Evolutionary conservation across 768 basidiomycete species (phyloP), one percentile per base, ranked within the genome.

Genomic region (Podaxis sp.): DNA sequence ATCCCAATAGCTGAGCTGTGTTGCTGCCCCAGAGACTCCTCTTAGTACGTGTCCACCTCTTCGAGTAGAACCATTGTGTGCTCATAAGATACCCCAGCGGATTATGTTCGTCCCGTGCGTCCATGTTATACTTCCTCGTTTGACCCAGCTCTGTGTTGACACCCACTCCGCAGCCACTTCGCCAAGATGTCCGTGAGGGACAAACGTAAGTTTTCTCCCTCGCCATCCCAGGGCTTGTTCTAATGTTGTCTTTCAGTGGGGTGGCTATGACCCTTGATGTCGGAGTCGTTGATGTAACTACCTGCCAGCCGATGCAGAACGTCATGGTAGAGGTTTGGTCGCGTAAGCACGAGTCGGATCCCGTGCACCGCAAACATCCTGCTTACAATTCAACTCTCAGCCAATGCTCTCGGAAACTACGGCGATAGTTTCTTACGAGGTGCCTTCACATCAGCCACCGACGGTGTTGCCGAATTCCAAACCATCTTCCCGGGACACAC

Each of bases 241-340:
- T 55, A 12, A 39, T 15, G 7, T 4, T 3, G 33, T 9, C 11
- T 58, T 48, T n/a, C 49, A 76, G 73, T 24, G 77, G 78, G 30
- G 63, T 78, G n/a, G 51, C 66, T 12, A 63, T 79, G 53, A 69
- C 70, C 17, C 70, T 79, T 39, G 77, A 79, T 65, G 65, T 78
- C 52, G 75, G 76, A 7, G 67, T 78, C 51, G 71, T 78, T 36
- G 75, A 78, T 60, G 72, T 72, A 46, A 70, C 70, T 9, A 77
- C 74, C 28, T 79, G 78, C 68, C 58, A 76, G 59, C 76, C 78
- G 2, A 63, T 77, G 52, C 52, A 57, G 5, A 71, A 74, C 62
- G 72, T 72, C 22, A 71, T 78, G 61, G 73, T 79, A 26, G 77
- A 79, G 59, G 68, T 79, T 22, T 79, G 75, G 74, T 63, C 68